phyloP scores from a whole-genome alignment of 1,139 yeast genomes.

The Arxiozyma telluris region DNA sequence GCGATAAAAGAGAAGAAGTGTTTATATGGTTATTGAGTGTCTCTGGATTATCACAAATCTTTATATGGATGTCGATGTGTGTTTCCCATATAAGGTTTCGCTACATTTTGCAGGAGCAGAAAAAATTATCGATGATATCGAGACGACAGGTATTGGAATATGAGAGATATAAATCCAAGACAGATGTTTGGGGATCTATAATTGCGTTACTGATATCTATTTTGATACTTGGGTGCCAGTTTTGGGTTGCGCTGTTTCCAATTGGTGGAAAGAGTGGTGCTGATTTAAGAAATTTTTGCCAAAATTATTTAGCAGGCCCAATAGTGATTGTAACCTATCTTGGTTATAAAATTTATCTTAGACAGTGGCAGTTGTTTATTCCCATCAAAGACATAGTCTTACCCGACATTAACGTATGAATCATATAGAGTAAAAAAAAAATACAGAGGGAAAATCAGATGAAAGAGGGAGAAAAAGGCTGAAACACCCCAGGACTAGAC shows the following conservation, averaged over 20 bases:
- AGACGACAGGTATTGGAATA: not conserved
- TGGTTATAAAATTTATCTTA: slow-evolving; percentile 40
- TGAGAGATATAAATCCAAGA: slow-evolving; percentile 52
- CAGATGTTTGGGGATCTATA: slow-evolving; percentile 59
- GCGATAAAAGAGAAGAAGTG: slow-evolving; percentile 41
- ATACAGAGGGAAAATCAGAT: no score
- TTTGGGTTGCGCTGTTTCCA: slow-evolving; percentile 69
- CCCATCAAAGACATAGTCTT: slow-evolving; percentile 34
- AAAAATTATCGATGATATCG: not conserved
- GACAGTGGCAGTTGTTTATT: slow-evolving; percentile 34
- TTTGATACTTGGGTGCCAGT: slow-evolving; percentile 61
- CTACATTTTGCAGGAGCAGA: slow-evolving; percentile 42
- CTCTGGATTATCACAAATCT: slow-evolving; percentile 54
- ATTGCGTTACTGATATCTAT: slow-evolving; percentile 52
- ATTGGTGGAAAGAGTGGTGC: slow-evolving; percentile 40
- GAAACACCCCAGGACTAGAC: no score
- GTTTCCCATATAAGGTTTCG: slow-evolving; percentile 44
- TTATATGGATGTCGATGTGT: slow-evolving; percentile 49
- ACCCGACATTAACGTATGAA: not conserved
- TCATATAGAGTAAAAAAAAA: no score
- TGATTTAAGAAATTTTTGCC: slow-evolving; percentile 41
- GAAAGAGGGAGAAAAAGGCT: no score
- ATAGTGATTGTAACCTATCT: slow-evolving; percentile 41
- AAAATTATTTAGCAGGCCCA: slow-evolving; percentile 43
- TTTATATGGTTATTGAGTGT: slow-evolving; percentile 61